These are phyloP conservation scores for Coniosporium uncinatum DNA, from an alignment of 2,329 filamentous ascomycete genomes.

Conservation along the genomic window DNA sequence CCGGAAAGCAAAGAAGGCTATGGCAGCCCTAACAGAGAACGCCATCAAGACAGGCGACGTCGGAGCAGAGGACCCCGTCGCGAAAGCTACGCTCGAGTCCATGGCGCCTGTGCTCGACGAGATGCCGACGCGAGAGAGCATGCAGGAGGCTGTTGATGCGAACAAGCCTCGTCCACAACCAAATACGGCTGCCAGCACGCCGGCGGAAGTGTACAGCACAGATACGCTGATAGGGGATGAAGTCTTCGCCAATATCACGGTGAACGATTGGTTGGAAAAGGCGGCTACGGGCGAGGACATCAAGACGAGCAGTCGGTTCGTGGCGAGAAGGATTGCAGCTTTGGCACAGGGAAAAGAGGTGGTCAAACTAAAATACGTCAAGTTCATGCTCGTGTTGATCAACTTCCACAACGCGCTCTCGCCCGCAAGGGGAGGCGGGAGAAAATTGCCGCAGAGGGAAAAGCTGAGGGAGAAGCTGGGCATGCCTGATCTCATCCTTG, in stretches of 20 bases:
- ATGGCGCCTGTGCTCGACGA: constrained; percentile 56
- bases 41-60: constrained; percentile 47
- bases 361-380: constrained; percentile 38
- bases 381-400: constrained; percentile 41
- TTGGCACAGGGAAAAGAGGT: constrained; percentile 46
- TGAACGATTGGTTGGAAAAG: constrained; percentile 70
- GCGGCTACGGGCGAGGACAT: constrained; percentile 53
- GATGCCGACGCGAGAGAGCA: constrained; percentile 62
- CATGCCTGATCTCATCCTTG: constrained; percentile 53
- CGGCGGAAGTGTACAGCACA: constrained; percentile 69
- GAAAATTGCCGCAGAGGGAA: constrained; percentile 52
- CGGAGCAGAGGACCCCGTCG: constrained; percentile 18
- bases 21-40: constrained; percentile 64
- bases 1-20: constrained; percentile 78
- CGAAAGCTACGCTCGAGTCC: constrained; percentile 48
- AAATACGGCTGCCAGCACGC: constrained; percentile 59
- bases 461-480: constrained; percentile 50
- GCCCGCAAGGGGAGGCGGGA: constrained; percentile 21
- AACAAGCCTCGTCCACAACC: constrained; percentile 69
- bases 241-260: constrained; percentile 56
- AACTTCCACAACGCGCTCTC: constrained; percentile 31
- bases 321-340: constrained; percentile 56
- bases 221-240: constrained; percentile 61
- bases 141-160: constrained; percentile 58
- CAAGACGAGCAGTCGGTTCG: constrained; percentile 53